Evolutionary conservation across 768 basidiomycete species (phyloP).

Genomic region (Cyclocybe cylindracea): DNA sequence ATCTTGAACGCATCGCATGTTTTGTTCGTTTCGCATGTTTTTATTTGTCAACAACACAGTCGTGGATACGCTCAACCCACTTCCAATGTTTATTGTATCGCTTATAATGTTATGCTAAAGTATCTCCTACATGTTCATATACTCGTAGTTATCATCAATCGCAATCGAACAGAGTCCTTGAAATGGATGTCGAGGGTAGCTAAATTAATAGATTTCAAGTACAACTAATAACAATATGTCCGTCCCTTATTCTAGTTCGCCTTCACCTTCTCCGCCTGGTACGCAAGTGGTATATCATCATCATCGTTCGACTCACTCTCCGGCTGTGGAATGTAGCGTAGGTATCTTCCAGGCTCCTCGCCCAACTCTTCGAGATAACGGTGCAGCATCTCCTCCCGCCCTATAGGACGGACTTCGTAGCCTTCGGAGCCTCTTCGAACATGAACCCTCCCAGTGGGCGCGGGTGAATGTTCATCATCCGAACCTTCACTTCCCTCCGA

Average conservation of each 20-base stretch:
- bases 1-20: no score
- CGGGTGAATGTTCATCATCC: constrained; percentile 19
- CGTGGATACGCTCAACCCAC: no score
- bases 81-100: no score
- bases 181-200: no score
- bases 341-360: constrained; percentile 61
- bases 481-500: constrained; percentile 26
- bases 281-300: constrained; percentile 23
- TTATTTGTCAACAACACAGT: no score
- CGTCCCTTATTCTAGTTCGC: constrained; percentile 6
- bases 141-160: no score
- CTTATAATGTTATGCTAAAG: no score
- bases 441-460: constrained; percentile 16
- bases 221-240: background rate
- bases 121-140: no score
- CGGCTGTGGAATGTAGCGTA: constrained; percentile 65
- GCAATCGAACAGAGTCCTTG: no score
- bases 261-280: constrained; percentile 1
- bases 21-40: no score
- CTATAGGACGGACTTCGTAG: constrained; percentile 65
- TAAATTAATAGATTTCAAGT: no score
- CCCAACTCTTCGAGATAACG: constrained; percentile 56
- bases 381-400: constrained; percentile 65
- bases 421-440: constrained; percentile 82
- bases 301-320: constrained; percentile 46